Base-by-base conservation (phyloP, 1,284 basidiomycete species). In the Afroboletus lepidellus region DNA sequence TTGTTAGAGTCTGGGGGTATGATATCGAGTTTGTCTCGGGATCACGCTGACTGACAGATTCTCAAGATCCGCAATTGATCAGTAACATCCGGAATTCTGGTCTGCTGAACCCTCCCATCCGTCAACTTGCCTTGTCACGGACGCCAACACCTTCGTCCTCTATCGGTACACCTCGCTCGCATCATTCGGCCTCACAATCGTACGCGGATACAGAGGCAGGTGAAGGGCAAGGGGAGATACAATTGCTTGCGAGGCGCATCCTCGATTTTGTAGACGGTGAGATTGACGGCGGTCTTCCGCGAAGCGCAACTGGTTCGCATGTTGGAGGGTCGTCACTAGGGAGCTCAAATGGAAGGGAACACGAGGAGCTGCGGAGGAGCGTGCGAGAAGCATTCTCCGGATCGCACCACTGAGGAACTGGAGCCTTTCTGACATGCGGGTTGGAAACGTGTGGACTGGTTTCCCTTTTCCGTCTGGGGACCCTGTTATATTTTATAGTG, bases 1-100 rank as follows among this genome's bases (percentile, higher is more conserved):
- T 75, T 99, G 25, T 80, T 99, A 25, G 97, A 99, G 71, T 94
- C 93, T 25, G 91, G 92, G 59, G 91, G 90, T 87, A 67, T 55
- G 77, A 9, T 4, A 11, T 32, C n/a, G 34, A 36, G 8, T 24
- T 41, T 8, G 15, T 44, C 29, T 46, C 15, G 30, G 51, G 30
- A 15, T 52, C 30, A 49, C 2, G n/a, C 29, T 30, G n/a, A 52
- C 33, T 24, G 30, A 55, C 5, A 9, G n/a, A n/a, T 33, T 20
- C n/a, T 33, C 11, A 41, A 87, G 94, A 97, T 70, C 85, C 90
- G n/a, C 86, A 91, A 65, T 77, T 98, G 41, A 90, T 90, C 52
- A 87, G 82, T 69, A 94, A 91, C 73, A 94, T 98, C 67, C 90
- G 92, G 50, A 82, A 74, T 56, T 96, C 94, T 1, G 78, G 77